A percentile compares a stretch with the other conserved stretches of the same genome.
Evolutionary conservation across 768 basidiomycete genomes (phyloP).

Genomic region (Mrakia hoshinonis): DNA sequence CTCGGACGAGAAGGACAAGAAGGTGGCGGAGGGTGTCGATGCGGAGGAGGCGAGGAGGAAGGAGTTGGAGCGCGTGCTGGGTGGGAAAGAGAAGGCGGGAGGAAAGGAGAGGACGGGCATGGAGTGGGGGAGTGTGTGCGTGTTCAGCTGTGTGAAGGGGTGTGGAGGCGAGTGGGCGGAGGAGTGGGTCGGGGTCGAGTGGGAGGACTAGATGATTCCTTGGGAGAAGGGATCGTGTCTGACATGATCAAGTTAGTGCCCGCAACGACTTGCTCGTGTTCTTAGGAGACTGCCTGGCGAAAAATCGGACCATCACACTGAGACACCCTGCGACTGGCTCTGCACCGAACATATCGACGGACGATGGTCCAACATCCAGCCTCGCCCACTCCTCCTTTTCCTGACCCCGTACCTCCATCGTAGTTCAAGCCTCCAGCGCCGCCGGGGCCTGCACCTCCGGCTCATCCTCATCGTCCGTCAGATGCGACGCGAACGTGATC

Average conservation of each 20-base stretch:
- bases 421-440: conserved; percentile 1
- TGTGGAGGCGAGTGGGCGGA: conserved; percentile 64
- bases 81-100: conserved; percentile 38
- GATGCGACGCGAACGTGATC: conserved; percentile 18
- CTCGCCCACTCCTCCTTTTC: too few relatives aligned
- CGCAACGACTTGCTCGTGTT: too few relatives aligned
- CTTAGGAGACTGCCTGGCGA: too few relatives aligned
- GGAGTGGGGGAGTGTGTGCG: conserved; percentile 89
- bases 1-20: conserved; percentile 6
- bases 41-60: conserved; percentile 63
- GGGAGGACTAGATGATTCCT: conserved; percentile 60
- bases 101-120: conserved; percentile 54
- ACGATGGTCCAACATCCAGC: too few relatives aligned
- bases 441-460: conserved; percentile 6
- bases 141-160: conserved; percentile 78
- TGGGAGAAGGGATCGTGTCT: too few relatives aligned
- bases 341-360: too few relatives aligned
- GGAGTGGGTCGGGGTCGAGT: conserved; percentile 65
- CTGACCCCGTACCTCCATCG: too few relatives aligned
- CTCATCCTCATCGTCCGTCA: conserved; percentile 17
- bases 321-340: too few relatives aligned
- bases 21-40: conserved; percentile 36
- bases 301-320: too few relatives aligned
- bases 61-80: conserved; percentile 47
- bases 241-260: too few relatives aligned